Evolutionary conservation across 352 stramenopile species (phyloP).

Genomic region (Pythium dissotocum): DNA sequence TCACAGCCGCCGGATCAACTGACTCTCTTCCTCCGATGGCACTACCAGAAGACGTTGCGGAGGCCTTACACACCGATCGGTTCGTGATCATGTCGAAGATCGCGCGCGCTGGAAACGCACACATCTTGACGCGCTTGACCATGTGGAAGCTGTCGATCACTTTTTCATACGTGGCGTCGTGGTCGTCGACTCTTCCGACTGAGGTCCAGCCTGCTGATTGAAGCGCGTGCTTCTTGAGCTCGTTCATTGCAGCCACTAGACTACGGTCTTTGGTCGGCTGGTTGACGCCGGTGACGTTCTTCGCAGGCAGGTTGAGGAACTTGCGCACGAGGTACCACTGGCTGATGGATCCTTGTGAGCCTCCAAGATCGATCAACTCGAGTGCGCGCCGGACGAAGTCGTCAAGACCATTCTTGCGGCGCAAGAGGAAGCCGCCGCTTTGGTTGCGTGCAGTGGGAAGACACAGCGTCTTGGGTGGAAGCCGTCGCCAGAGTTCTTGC

Average conservation of each 20-base stretch:
- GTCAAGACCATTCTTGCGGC: constrained; percentile 65
- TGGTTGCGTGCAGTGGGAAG: constrained; percentile 18
- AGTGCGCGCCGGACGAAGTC: constrained; percentile 63
- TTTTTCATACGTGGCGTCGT: constrained; percentile 62
- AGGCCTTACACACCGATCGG: constrained; percentile 9
- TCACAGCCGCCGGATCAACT: neutral
- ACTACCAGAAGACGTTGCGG: neutral
- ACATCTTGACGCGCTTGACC: constrained; percentile 62
- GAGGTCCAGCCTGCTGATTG: constrained; percentile 44
- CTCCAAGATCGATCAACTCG: constrained; percentile 56
- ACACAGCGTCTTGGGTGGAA: constrained; percentile 78
- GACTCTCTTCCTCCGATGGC: neutral
- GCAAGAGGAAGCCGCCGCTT: constrained; percentile 57
- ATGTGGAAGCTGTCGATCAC: constrained; percentile 59
- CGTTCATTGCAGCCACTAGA: constrained; percentile 46
- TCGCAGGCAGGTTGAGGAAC: constrained; percentile 58
- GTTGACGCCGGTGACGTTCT: constrained; percentile 15
- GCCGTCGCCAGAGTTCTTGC: constrained; percentile 47
- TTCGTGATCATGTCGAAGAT: constrained; percentile 76
- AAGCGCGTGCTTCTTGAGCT: constrained; percentile 50
- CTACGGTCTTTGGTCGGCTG: constrained; percentile 56
- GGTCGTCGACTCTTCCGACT: constrained; percentile 34
- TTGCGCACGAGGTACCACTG: constrained; percentile 73
- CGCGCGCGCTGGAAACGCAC: constrained; percentile 63
- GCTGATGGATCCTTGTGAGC: constrained; percentile 44